Conservation (phyloP, 148 eudicot genomes). For the Camellia sinensis region DNA sequence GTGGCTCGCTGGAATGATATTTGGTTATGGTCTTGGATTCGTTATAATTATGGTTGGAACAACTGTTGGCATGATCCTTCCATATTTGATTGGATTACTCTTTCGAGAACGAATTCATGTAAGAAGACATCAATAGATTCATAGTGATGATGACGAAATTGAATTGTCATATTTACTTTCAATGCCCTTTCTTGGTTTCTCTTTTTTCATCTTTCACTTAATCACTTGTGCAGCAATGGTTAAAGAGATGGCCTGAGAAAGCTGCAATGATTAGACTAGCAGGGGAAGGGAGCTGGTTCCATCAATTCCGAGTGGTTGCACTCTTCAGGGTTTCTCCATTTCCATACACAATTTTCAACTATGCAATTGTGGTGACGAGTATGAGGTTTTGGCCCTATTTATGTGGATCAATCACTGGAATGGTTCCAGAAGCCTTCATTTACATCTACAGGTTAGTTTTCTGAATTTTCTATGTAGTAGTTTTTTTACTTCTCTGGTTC, state of each 20-base stretch:
- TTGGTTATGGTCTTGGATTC: conserved; percentile 91
- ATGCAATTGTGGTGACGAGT: conserved; percentile 78
- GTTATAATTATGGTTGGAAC: conserved; percentile 90
- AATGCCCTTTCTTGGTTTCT: background rate
- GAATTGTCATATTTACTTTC: background rate
- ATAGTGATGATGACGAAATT: background rate
- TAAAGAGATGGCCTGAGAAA: conserved; percentile 81
- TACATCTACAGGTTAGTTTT: conserved; percentile 79
- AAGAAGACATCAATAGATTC: conserved; percentile 36
- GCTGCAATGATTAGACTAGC: conserved; percentile 84
- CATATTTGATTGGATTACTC: conserved; percentile 65
- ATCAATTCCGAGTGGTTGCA: conserved; percentile 86
- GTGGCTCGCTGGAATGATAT: conserved; percentile 98
- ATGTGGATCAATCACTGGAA: conserved; percentile 87
- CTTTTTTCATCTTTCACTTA: conserved; percentile 5
- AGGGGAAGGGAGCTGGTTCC: conserved; percentile 81
- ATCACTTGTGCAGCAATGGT: conserved; percentile 57
- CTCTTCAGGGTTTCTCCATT: conserved; percentile 85
- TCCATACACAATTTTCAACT: conserved; percentile 92
- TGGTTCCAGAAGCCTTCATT: conserved; percentile 90
- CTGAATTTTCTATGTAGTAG: background rate
- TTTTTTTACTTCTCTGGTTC: background rate
- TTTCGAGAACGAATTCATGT: conserved; percentile 84
- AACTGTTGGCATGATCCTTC: conserved; percentile 81
- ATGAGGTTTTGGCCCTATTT: conserved; percentile 92